A percentile compares a stretch with the other conserved stretches of the same genome.
Conservation (phyloP, 1,284 basidiomycete genomes). For the Boletus semigastroideus region DNA sequence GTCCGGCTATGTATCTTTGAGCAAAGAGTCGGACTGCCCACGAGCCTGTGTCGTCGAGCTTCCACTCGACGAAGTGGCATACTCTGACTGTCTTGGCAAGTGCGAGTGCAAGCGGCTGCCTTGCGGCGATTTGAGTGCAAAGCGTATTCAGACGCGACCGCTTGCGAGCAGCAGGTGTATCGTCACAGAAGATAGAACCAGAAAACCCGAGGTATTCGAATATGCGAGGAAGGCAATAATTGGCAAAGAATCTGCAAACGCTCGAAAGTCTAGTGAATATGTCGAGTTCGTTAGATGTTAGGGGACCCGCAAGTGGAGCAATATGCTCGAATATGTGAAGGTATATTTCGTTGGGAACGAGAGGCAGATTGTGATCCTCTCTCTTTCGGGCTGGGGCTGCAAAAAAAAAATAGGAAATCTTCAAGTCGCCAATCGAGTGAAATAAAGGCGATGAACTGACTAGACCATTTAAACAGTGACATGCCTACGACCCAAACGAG, state of each 20-base stretch:
- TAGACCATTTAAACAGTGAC: background rate
- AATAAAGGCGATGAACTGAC: background rate
- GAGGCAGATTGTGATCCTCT: conserved; percentile 1
- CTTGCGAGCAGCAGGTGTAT: background rate
- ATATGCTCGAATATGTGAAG: conserved; percentile 37
- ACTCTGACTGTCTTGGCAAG: conserved; percentile 13
- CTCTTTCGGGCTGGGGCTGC: conserved; percentile 22
- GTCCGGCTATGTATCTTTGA: background rate
- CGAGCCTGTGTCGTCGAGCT: background rate
- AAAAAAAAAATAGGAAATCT: background rate
- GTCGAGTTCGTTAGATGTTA: conserved; percentile 10
- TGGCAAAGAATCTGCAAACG: conserved; percentile 45
- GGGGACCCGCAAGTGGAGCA: background rate
- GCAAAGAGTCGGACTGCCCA: conserved; percentile 1
- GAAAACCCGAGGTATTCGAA: conserved; percentile 35
- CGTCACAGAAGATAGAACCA: conserved; percentile 2
- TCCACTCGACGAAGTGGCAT: conserved; percentile 12
- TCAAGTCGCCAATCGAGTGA: background rate
- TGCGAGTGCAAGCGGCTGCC: conserved; percentile 17
- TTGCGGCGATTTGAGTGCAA: conserved; percentile 16
- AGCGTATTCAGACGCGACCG: background rate
- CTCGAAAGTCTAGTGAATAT: conserved; percentile 35
- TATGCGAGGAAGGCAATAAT: conserved; percentile 35
- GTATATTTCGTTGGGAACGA: conserved; percentile 39
- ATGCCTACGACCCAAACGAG: background rate